Evolutionary conservation across 129 eudicot species (phyloP), one percentile per base, ranked within the genome.

Genomic region (Artemisia tridentata): DNA sequence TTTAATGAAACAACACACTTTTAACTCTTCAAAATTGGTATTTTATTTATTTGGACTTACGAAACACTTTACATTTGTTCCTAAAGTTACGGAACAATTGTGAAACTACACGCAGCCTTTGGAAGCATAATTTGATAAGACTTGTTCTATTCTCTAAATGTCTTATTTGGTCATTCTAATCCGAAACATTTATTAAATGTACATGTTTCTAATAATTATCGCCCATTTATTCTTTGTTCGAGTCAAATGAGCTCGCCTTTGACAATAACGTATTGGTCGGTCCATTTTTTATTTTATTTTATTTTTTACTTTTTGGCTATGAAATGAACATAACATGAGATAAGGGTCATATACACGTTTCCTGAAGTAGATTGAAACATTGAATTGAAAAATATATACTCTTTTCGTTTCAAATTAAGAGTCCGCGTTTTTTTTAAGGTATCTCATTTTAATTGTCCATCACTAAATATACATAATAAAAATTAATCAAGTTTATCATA

Each of bases 281-380:
- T 60, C 14, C 0, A 34, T 11, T 69, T 53, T 17, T 17, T 69
- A 11, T 71, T 27, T 12, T 15, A n/a, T 56, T 8, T 56, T 7
- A 17, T 3, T 56, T 0, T 6, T 17, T n/a, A n/a, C n/a, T 34
- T 21, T 19, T 17, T 69, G 52, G 4, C 10, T 50, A 23, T 3
- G 48, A 41, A 25, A 56, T 75, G 73, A 57, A 75, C 62, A 29
- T 58, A 75, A 48, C 27, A 67, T 41, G 63, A 25, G 45, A 67
- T 67, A 61, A 11, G 3, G 52, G 70, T 20, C 38, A 60, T 16
- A 54, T 75, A 16, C 79, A 66, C 46, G 25, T 16, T 66, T 65
- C 54, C 23, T 11, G 48, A 74, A 73, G 12, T 10, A n/a, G 67
- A 74, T 25, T 65, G 49, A 38, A 38, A 38, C 45, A 38, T 38